Percentiles rank a stretch among this genome's conserved stretches.
These are phyloP conservation scores for Bidens hawaiensis DNA, from an alignment of 140 eudicot genomes.

Conservation along the genomic window DNA sequence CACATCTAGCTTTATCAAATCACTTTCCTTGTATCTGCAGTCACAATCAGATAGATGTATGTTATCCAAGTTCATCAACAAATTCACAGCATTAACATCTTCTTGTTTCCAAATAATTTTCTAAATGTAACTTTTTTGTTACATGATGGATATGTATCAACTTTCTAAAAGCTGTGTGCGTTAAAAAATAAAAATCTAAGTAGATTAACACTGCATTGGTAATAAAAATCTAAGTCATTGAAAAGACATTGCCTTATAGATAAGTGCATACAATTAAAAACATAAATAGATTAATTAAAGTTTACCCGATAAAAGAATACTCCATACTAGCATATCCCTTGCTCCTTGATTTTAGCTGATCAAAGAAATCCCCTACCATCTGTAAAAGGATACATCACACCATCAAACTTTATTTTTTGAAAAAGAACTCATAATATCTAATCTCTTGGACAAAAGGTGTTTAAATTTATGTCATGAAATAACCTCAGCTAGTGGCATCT, in stretches of 20 bases:
- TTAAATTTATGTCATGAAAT: slow-evolving; percentile 7
- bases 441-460: background rate
- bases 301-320: slow-evolving; percentile 81
- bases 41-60: slow-evolving; percentile 10
- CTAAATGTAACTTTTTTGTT: background rate
- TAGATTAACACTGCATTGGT: background rate
- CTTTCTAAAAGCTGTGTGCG: background rate
- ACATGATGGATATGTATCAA: background rate
- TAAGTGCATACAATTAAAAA: background rate
- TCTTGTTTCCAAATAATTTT: background rate
- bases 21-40: slow-evolving; percentile 75
- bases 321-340: slow-evolving; percentile 99
- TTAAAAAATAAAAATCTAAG: too few relatives aligned
- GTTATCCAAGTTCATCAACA: slow-evolving; percentile 7
- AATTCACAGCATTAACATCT: background rate
- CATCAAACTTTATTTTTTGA: background rate
- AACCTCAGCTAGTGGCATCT: slow-evolving; percentile 98
- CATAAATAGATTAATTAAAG: background rate
- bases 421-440: background rate
- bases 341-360: slow-evolving; percentile 96
- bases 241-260: background rate
- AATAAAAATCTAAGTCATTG: background rate
- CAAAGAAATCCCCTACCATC: slow-evolving; percentile 99
- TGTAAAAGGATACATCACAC: slow-evolving; percentile 28
- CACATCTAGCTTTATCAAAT: slow-evolving; percentile 88